Evolutionary conservation across 2,329 filamentous ascomycete species (phyloP).

Genomic region (Cordyceps pruinosa): DNA sequence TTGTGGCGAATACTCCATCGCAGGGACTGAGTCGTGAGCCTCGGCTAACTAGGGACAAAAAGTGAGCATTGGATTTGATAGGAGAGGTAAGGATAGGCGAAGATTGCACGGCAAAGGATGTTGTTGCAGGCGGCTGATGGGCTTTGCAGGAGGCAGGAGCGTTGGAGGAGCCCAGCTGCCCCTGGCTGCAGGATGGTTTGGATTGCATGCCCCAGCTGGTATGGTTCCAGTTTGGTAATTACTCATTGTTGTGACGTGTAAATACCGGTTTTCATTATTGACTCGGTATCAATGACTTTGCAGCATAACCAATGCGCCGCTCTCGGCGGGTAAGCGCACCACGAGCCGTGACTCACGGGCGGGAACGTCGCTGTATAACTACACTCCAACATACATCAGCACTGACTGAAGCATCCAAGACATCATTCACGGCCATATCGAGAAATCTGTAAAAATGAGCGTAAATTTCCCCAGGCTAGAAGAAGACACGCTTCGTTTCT

Average conservation of each 20-base stretch:
- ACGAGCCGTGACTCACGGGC: not conserved
- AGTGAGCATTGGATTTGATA: conserved; percentile 21
- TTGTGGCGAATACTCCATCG: not conserved
- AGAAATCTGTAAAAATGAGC: conserved; percentile 49
- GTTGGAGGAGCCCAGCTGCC: not conserved
- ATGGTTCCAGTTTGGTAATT: no score
- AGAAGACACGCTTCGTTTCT: conserved; percentile 73
- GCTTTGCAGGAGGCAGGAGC: not conserved
- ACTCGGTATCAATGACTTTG: not conserved
- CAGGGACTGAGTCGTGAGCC: not conserved
- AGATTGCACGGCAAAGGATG: not conserved
- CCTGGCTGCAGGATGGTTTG: not conserved
- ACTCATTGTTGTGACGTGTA: no score
- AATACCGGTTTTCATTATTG: no score
- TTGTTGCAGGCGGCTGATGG: not conserved
- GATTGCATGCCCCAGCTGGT: not conserved
- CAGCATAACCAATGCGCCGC: not conserved
- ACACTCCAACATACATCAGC: not conserved
- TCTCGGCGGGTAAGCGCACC: not conserved
- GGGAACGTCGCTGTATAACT: no score
- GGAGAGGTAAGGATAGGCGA: not conserved
- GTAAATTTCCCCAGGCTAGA: conserved; percentile 92
- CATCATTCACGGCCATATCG: not conserved
- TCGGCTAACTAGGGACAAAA: conserved; percentile 9
- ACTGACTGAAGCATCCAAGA: not conserved